A percentile compares a stretch with the other conserved stretches of the same genome.
Evolutionary conservation across 202 grass and related monocot genomes (phyloP).

Genomic region (Miscanthus sacchariflorus): DNA sequence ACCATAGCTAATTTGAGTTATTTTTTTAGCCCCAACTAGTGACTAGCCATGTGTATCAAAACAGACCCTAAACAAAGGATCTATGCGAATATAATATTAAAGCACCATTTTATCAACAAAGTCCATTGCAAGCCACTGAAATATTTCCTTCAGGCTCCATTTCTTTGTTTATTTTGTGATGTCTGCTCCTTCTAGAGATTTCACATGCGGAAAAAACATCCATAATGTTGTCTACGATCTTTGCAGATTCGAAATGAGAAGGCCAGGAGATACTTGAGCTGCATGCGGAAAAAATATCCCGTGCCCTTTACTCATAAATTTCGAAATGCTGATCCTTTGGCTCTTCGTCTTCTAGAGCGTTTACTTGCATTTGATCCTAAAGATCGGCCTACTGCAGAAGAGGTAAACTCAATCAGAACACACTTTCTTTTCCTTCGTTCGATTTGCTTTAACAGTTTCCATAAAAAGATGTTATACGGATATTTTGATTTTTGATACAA

Average conservation of each 20-base stretch:
- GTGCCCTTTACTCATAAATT: constrained; percentile 87
- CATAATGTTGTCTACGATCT: background rate
- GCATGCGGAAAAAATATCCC: constrained; percentile 83
- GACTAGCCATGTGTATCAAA: too few relatives aligned
- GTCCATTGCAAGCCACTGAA: background rate
- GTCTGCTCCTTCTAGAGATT: background rate
- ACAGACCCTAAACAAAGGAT: background rate
- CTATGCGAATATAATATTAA: background rate
- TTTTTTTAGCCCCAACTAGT: too few relatives aligned
- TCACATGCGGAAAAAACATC: too few relatives aligned
- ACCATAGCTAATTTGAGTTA: too few relatives aligned
- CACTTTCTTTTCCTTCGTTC: background rate
- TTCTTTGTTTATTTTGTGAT: constrained; percentile 21
- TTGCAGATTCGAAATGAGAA: constrained; percentile 98
- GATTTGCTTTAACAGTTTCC: constrained; percentile 22
- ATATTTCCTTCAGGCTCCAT: background rate
- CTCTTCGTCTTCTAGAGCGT: constrained; percentile 69
- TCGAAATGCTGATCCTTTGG: constrained; percentile 78
- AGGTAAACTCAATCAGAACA: constrained; percentile 47
- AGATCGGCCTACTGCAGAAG: constrained; percentile 79
- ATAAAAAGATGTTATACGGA: background rate
- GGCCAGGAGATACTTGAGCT: constrained; percentile 89
- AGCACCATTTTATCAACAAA: constrained; percentile 14
- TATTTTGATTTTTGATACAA: constrained; percentile 14
- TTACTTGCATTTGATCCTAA: constrained; percentile 98